Conservation (phyloP, 805 yeast species). For the Candida easanensis region DNA sequence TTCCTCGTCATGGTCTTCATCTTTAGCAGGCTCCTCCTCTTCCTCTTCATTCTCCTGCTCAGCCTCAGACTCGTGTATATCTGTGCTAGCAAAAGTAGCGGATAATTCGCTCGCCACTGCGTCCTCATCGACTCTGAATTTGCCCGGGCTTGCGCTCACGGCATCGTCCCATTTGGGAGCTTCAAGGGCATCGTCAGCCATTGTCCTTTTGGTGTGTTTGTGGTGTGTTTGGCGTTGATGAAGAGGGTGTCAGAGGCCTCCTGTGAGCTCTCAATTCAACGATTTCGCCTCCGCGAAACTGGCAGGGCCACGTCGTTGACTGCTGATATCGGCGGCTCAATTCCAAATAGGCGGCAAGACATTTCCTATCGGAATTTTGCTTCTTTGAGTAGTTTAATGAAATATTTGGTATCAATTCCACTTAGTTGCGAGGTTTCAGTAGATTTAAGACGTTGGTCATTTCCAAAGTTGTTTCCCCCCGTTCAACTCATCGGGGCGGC, state of each 20-base stretch:
- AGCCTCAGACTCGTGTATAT: constrained; percentile 1
- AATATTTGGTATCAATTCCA: too few relatives aligned
- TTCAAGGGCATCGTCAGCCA: constrained; percentile 42
- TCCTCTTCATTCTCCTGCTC: constrained; percentile 11
- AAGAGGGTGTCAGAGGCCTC: background rate
- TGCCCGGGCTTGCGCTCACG: constrained; percentile 35
- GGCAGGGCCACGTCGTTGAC: background rate
- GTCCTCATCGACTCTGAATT: constrained; percentile 6
- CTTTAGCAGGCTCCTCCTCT: constrained; percentile 2
- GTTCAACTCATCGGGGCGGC: too few relatives aligned
- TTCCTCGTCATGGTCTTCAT: constrained; percentile 15
- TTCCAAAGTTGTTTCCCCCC: too few relatives aligned
- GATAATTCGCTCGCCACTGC: constrained; percentile 20
- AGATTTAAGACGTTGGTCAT: too few relatives aligned
- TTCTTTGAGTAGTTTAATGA: too few relatives aligned
- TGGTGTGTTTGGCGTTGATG: background rate
- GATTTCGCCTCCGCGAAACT: constrained; percentile 1
- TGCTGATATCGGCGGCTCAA: constrained; percentile 1
- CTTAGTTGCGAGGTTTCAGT: too few relatives aligned
- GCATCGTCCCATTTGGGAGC: constrained; percentile 64
- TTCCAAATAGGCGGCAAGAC: too few relatives aligned
- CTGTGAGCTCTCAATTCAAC: background rate
- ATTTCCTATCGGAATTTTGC: too few relatives aligned
- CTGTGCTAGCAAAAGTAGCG: constrained; percentile 17
- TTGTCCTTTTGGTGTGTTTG: background rate